Evolutionary conservation across 768 basidiomycete genomes (phyloP), one percentile per base, ranked within the genome.

Genomic region (Amanita fuliginea): DNA sequence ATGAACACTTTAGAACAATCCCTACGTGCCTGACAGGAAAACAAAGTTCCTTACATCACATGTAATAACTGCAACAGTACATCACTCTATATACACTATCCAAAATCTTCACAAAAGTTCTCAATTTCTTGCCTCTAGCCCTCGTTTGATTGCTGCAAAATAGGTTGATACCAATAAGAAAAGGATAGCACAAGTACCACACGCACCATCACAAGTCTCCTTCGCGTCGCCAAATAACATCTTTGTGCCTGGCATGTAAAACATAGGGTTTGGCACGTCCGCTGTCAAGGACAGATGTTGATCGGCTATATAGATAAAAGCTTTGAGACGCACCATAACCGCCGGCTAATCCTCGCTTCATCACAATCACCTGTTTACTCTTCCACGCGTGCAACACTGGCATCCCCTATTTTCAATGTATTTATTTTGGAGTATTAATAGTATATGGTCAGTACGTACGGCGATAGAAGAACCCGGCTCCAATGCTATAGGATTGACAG

Each of bases 201-300:
- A 55, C 69, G 56, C 52, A 84, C 86, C 89, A 63, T 93, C 91
- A 57, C 90, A 92, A 26, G 84, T 86, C 58, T 87, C 85, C 61
- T 90, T 91, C 30, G 91, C 91, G 63, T 93, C 91, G 39, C 91
- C 90, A 57, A 93, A 93, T 54, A 93, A 58, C 91, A 93, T 93
- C 68, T 83, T 86, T 19, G 90, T 86, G 40, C 83, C 82, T 18
- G 82, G 78, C 83, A 90, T 88, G 65, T 86, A 93, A 73, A 93
- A 93, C 83, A 93, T 86, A 16, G 90, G 90, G 62, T 93, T 93
- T 9, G 87, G 90, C 8, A 92, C 89, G 61, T 92, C 89, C 46
- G 91, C 89, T 86, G 63, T 44, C 13, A 16, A 48, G 41, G 36
- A 34, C 35, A 19, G 21, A 41, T 46, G 28, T 48, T 35, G 36